A percentile compares a stretch with the other conserved stretches of the same genome.
Conservation (phyloP, 768 basidiomycete species). For the Leccinum ochraceum region DNA sequence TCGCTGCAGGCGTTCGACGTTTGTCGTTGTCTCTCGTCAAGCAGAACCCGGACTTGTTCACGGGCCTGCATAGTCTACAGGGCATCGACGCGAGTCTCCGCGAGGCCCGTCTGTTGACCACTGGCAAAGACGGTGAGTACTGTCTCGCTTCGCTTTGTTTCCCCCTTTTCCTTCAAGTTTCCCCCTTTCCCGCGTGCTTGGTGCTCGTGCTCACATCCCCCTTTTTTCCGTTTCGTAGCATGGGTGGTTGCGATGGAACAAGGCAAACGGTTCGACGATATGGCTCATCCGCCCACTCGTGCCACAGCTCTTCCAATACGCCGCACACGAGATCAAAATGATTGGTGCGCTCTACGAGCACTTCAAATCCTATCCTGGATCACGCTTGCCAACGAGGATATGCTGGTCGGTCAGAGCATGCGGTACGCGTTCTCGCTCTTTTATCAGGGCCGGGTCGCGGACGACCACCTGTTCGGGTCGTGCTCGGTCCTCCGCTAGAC, state of each 20-base stretch:
- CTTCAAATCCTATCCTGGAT: slow-evolving; percentile 32
- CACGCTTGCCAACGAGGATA: slow-evolving; percentile 13
- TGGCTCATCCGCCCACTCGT: slow-evolving; percentile 42
- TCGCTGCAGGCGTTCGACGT: slow-evolving; percentile 25
- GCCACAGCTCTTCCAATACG: slow-evolving; percentile 39
- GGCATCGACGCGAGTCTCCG: slow-evolving; percentile 39
- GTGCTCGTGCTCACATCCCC: not conserved
- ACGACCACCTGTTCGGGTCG: slow-evolving; percentile 29
- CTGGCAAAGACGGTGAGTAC: slow-evolving; percentile 37
- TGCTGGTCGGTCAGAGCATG: slow-evolving; percentile 28
- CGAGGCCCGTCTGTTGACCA: slow-evolving; percentile 22
- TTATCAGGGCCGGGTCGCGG: slow-evolving; percentile 29
- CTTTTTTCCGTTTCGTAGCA: slow-evolving; percentile 19
- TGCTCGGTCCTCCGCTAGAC: slow-evolving; percentile 27
- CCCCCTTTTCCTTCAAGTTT: no score
- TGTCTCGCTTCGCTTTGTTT: not conserved
- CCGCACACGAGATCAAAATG: slow-evolving; percentile 44
- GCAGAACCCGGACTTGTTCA: slow-evolving; percentile 26
- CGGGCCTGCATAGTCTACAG: slow-evolving; percentile 34
- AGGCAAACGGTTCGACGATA: slow-evolving; percentile 24
- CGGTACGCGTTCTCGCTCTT: slow-evolving; percentile 32
- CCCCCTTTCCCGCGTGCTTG: no score
- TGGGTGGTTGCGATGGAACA: slow-evolving; percentile 39
- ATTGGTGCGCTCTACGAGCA: slow-evolving; percentile 38
- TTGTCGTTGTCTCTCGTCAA: slow-evolving; percentile 27